Conservation (phyloP, 2,329 filamentous ascomycete species). For the Aspergillus cejpii region DNA sequence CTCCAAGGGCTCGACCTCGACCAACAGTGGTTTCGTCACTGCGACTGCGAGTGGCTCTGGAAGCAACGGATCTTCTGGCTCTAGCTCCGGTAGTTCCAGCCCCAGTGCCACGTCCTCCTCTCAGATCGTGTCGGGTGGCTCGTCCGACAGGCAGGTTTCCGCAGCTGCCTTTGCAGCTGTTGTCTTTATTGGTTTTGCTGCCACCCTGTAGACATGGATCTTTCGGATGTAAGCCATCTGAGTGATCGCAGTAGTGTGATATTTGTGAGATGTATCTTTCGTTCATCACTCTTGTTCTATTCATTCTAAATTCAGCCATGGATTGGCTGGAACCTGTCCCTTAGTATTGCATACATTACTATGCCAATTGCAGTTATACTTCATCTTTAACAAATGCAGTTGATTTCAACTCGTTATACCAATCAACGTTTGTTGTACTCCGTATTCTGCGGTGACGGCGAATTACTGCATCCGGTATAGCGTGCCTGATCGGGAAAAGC, state of each 20-base stretch:
- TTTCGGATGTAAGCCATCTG: not conserved
- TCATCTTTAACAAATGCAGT: no score
- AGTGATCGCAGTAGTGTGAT: not conserved
- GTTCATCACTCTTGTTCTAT: not conserved
- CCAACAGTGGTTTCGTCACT: conserved; percentile 7
- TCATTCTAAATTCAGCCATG: not conserved
- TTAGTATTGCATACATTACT: not conserved
- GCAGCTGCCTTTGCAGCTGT: conserved; percentile 35
- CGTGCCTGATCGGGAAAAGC: no score
- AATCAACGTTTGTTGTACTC: not conserved
- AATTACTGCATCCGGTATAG: no score
- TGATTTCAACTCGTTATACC: no score
- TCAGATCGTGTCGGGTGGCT: conserved; percentile 20
- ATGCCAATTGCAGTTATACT: not conserved
- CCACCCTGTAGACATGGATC: conserved; percentile 27
- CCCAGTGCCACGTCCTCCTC: conserved; percentile 19
- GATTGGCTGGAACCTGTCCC: not conserved
- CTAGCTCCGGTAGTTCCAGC: conserved; percentile 11
- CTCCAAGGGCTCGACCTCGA: conserved; percentile 8
- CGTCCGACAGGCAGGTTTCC: conserved; percentile 31
- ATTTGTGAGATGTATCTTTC: not conserved
- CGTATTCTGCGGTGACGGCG: not conserved
- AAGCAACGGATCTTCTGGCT: conserved; percentile 14
- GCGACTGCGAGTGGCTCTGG: conserved; percentile 11
- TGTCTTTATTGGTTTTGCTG: conserved; percentile 38